Evolutionary conservation across 2,329 filamentous ascomycete species (phyloP).

Genomic region (Colletotrichum sp.): DNA sequence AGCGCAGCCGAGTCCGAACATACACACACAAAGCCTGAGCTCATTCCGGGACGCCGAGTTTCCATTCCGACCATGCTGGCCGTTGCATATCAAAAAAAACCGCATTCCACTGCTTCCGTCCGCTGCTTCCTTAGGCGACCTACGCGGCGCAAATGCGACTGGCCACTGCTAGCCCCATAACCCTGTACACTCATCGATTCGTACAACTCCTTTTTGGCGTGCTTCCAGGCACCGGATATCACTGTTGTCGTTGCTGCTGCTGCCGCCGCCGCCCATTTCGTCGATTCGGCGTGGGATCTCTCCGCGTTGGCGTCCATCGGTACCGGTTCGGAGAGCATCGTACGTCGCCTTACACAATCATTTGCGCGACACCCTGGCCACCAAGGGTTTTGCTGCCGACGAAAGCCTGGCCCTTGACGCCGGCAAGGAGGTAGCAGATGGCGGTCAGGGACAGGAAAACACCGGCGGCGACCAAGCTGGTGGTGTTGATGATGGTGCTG

Average conservation of each 20-base stretch:
- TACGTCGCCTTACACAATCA: slow-evolving; percentile 78
- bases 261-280: neutral
- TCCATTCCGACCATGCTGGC: slow-evolving; percentile 20
- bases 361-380: slow-evolving; percentile 91
- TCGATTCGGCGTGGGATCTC: neutral
- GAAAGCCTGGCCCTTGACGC: slow-evolving; percentile 83
- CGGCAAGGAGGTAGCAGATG: slow-evolving; percentile 81
- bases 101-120: neutral
- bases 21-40: slow-evolving; percentile 18
- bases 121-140: neutral
- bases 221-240: slow-evolving; percentile 21
- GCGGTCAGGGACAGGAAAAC: slow-evolving; percentile 80
- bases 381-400: slow-evolving; percentile 95
- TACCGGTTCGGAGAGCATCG: neutral
- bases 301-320: neutral
- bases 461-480: slow-evolving; percentile 84
- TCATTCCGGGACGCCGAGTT: slow-evolving; percentile 21
- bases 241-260: neutral
- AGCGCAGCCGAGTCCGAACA: slow-evolving; percentile 13
- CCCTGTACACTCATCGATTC: slow-evolving; percentile 10
- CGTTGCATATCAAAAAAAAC: slow-evolving; percentile 18
- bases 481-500: slow-evolving; percentile 68
- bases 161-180: neutral
- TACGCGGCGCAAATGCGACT: neutral
- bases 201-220: neutral